Base-by-base conservation (phyloP, 495 filamentous ascomycete species). In the Neurospora sp. region DNA sequence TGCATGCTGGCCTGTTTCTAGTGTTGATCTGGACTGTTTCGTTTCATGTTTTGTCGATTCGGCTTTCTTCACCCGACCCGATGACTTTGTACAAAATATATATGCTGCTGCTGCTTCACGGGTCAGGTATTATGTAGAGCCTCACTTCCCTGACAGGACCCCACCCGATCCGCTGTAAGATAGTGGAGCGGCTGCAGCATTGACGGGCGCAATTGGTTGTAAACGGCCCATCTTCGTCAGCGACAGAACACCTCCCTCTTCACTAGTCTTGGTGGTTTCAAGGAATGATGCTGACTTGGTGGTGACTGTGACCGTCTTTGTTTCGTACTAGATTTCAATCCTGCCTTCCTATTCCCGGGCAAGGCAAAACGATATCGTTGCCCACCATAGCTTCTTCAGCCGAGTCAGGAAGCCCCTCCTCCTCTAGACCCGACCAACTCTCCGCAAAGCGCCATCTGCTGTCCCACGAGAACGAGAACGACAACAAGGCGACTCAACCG, bases 311-410 rank as follows among this genome's bases (percentile, higher is more conserved):
- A 31, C 53, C 53, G 22, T 61, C 53, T 61, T 61, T 61, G 27
- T 65, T 18, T 27, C 47, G 31, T 22, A 35, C 31, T 35, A 61
- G 2, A 18, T 65, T 65, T 65, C 53, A 61, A 14, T 1, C 12
- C 35, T 65, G 53, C 22, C 53, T 61, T 65, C 14, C 27, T 8
- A 35, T 65, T 35, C 53, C 27, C 4, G 22, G 12, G 5, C 53
- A 59, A 73, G 78, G 79, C 79, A 77, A 69, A 37, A 8, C n/a
- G 4, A 69, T 8, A 18, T 65, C 1, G 27, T 65, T 65, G 53
- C 53, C 74, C 80, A 85, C 79, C 80, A 85, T 85, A 78, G 59
- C 79, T 71, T 77, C 77, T 71, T 76, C 74, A 73, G 70, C 75
- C 70, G 71, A 45, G 16, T 69, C 72, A 47, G 70, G 68, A 65